Conservation (phyloP, 192 early-diverging fungal species). For the Backusella circina region DNA sequence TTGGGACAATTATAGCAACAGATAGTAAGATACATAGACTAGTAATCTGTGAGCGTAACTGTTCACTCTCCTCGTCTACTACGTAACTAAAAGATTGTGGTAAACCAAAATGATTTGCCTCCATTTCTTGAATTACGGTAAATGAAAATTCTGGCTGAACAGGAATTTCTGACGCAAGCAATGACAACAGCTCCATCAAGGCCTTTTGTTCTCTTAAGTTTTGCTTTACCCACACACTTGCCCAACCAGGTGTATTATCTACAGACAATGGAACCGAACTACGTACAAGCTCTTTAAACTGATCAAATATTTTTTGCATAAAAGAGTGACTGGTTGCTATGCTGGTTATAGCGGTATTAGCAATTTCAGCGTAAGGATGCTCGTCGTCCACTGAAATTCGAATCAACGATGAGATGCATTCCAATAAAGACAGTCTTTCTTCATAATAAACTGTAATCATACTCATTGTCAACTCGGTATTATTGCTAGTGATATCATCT, state of each 20-base stretch:
- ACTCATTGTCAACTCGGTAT: neutral
- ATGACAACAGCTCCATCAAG: slow-evolving; percentile 36
- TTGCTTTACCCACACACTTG: slow-evolving; percentile 37
- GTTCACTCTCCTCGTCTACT: slow-evolving; percentile 29
- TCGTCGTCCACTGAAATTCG: slow-evolving; percentile 8
- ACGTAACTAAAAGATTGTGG: slow-evolving; percentile 29
- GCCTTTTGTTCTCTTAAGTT: slow-evolving; percentile 40
- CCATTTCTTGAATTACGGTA: slow-evolving; percentile 34
- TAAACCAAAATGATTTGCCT: slow-evolving; percentile 35
- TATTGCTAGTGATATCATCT: neutral
- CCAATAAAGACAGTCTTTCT: slow-evolving; percentile 21
- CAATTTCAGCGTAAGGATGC: slow-evolving; percentile 11
- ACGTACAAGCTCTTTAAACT: slow-evolving; percentile 9
- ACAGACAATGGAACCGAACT: slow-evolving; percentile 27
- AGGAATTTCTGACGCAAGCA: slow-evolving; percentile 11
- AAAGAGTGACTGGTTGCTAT: slow-evolving; percentile 5
- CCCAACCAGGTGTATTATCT: slow-evolving; percentile 7
- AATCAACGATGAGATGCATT: slow-evolving; percentile 15
- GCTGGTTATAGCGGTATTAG: neutral
- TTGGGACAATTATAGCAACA: slow-evolving; percentile 28
- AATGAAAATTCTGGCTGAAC: slow-evolving; percentile 7
- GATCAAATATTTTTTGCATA: slow-evolving; percentile 12
- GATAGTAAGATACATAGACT: slow-evolving; percentile 34
- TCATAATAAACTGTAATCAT: slow-evolving; percentile 18
- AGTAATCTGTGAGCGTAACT: slow-evolving; percentile 27